phyloP scores from a whole-genome alignment of 2,329 filamentous ascomycete species.

The Cladosporium sp. region DNA sequence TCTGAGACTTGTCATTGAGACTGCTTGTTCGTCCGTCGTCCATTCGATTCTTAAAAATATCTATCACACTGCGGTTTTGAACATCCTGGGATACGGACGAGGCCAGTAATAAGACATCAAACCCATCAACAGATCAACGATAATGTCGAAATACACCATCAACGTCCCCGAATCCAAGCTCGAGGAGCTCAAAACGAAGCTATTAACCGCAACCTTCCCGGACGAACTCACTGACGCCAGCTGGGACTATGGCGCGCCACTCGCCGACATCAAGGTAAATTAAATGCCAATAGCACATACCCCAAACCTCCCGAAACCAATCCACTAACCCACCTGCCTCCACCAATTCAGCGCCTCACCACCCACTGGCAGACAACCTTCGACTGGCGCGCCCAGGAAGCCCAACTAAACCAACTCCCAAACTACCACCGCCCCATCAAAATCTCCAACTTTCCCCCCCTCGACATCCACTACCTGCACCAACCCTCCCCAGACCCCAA shows the following conservation, averaged over 20 bases:
- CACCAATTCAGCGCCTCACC: no score
- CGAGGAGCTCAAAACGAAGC: constrained; percentile 52
- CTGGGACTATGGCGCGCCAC: constrained; percentile 58
- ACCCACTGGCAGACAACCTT: constrained; percentile 54
- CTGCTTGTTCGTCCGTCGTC: no score
- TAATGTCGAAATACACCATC: constrained; percentile 45
- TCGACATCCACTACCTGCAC: constrained; percentile 42
- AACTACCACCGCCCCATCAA: constrained; percentile 54
- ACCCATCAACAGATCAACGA: no score
- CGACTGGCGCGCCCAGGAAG: constrained; percentile 60
- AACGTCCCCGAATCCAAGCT: constrained; percentile 50
- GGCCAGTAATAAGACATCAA: no score
- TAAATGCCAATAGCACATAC: no score
- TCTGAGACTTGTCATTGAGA: no score
- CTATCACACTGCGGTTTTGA: no score
- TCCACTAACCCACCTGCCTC: no score
- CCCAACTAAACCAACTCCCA: constrained; percentile 55
- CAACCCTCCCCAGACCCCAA: no score
- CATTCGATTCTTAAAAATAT: no score
- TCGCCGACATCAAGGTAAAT: constrained; percentile 59
- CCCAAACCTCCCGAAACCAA: no score
- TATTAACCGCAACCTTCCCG: constrained; percentile 52
- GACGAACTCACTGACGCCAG: constrained; percentile 50
- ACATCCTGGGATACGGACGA: no score
- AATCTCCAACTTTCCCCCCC: constrained; percentile 55